Evolutionary conservation across 2,329 filamentous ascomycete genomes (phyloP).

Genomic region (Ophiostoma ips): DNA sequence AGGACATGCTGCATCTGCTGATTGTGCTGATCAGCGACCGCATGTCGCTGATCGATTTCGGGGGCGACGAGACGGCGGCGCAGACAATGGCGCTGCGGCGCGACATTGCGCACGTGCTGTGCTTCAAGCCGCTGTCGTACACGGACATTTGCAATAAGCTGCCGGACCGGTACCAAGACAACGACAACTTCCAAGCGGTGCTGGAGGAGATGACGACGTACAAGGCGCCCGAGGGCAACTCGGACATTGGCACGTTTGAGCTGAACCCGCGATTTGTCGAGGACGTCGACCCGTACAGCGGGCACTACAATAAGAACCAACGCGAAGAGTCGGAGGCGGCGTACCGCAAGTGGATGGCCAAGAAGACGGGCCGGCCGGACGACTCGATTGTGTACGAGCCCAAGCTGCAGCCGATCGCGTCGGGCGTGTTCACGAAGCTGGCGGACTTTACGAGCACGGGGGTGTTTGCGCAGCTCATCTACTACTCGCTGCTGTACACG

Average conservation of each 20-base stretch:
- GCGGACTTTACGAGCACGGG: constrained; percentile 69
- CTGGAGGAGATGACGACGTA: constrained; percentile 81
- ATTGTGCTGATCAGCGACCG: constrained; percentile 85
- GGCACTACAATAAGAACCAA: constrained; percentile 94
- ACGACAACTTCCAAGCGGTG: constrained; percentile 73
- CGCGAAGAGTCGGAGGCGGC: constrained; percentile 86
- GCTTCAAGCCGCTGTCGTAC: constrained; percentile 91
- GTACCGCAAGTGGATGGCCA: constrained; percentile 76
- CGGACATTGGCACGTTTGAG: constrained; percentile 88
- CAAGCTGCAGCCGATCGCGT: constrained; percentile 58
- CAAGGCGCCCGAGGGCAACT: constrained; percentile 78
- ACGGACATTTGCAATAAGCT: constrained; percentile 79
- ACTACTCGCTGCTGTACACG: constrained; percentile 74
- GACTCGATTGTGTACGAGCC: constrained; percentile 89
- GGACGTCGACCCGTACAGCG: constrained; percentile 86
- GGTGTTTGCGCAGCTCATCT: constrained; percentile 80
- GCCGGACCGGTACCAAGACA: constrained; percentile 78
- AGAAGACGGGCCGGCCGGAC: constrained; percentile 65
- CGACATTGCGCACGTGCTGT: constrained; percentile 85
- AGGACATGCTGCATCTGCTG: constrained; percentile 89
- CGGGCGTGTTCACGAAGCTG: constrained; percentile 64
- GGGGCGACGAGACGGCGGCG: constrained; percentile 51
- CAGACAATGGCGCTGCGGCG: constrained; percentile 62
- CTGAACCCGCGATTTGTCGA: constrained; percentile 75
- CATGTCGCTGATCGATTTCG: constrained; percentile 52